Conservation (phyloP, 2,329 filamentous ascomycete species). For the Alternaria triticina region DNA sequence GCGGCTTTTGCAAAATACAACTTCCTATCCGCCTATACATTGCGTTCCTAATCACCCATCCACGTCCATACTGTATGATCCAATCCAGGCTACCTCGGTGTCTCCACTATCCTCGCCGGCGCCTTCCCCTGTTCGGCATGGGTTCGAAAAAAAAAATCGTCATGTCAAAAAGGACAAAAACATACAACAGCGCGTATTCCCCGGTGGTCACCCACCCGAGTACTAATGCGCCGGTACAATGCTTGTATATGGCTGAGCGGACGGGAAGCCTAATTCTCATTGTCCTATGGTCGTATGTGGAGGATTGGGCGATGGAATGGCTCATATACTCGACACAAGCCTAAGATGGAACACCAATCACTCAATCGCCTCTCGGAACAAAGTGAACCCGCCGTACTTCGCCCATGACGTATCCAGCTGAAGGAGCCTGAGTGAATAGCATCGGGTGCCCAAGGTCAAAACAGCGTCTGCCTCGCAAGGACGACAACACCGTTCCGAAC, state of each 20-base stretch:
- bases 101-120: not conserved
- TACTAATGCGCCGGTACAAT: conserved; percentile 1
- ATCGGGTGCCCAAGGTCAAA: not conserved
- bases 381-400: not conserved
- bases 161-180: not conserved
- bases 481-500: not conserved
- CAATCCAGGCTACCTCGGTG: not conserved
- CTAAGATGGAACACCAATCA: too few species aligned
- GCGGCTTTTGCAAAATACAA: not conserved
- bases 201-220: not conserved
- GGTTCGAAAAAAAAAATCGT: not conserved
- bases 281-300: not conserved
- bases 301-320: not conserved
- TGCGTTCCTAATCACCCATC: not conserved
- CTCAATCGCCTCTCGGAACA: too few species aligned
- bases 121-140: not conserved
- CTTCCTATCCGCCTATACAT: not conserved
- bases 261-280: not conserved
- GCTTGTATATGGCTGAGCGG: conserved; percentile 1
- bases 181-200: conserved; percentile 1
- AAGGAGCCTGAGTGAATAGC: not conserved
- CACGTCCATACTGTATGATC: not conserved
- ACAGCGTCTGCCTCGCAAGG: not conserved
- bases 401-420: not conserved
- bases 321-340: fast-evolving